A percentile compares a stretch with the other conserved stretches of the same genome.
phyloP scores from a whole-genome alignment of 2,329 filamentous ascomycete genomes.

The Xylariaceae sp. region DNA sequence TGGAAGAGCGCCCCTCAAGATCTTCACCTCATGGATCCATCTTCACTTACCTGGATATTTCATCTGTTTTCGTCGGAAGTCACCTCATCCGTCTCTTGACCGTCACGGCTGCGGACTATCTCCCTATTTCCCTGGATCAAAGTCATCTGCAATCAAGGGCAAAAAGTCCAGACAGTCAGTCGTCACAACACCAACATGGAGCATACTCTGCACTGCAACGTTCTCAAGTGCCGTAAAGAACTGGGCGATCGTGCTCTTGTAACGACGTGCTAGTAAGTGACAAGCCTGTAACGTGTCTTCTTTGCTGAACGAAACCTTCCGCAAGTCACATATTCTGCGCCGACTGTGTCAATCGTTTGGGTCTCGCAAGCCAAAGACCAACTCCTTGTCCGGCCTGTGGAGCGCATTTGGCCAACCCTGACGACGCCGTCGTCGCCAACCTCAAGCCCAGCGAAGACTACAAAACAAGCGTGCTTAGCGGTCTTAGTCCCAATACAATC shows the following conservation, averaged over 20 bases:
- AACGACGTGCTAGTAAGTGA: slow-evolving; percentile 74
- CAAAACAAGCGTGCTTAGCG: slow-evolving; percentile 81
- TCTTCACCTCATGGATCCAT: too few relatives aligned
- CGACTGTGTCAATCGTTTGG: slow-evolving; percentile 63
- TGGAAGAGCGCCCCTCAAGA: too few relatives aligned
- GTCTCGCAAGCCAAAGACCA: slow-evolving; percentile 54
- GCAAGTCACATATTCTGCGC: slow-evolving; percentile 80
- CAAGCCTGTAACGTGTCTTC: background rate
- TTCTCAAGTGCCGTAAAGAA: slow-evolving; percentile 67
- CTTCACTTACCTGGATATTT: too few relatives aligned
- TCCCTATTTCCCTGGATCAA: too few relatives aligned
- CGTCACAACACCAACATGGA: slow-evolving; percentile 55
- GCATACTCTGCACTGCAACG: slow-evolving; percentile 72
- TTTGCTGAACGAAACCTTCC: background rate
- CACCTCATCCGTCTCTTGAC: too few relatives aligned
- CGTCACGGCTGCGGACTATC: too few relatives aligned
- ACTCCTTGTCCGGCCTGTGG: slow-evolving; percentile 72
- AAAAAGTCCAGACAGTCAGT: too few relatives aligned
- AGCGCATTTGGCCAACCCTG: slow-evolving; percentile 61
- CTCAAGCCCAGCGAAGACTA: slow-evolving; percentile 83
- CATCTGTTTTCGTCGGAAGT: too few relatives aligned
- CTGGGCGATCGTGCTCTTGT: slow-evolving; percentile 72
- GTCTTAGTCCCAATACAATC: slow-evolving; percentile 73
- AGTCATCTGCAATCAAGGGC: too few relatives aligned
- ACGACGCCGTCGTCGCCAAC: slow-evolving; percentile 69